Base-by-base conservation (phyloP, 75 land plant genomes). In the Pseudotsuga menziesii region DNA sequence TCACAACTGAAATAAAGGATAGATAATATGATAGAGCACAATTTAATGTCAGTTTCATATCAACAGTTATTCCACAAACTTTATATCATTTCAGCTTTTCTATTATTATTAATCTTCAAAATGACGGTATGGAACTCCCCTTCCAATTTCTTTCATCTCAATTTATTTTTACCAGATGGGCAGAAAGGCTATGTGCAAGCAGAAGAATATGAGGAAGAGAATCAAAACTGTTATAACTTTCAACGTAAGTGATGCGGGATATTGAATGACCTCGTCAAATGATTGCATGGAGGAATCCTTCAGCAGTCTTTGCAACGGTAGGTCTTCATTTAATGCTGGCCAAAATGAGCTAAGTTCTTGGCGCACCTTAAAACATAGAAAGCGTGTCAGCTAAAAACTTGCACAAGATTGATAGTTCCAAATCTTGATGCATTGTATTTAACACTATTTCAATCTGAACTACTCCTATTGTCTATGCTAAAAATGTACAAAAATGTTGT, bases 361-460 rank as follows among this genome's bases (percentile, higher is more conserved):
- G 48, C 94, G 90, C 25, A 92, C 92, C 94, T 92, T 83, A n/a
- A 67, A 79, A 77, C 36, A 75, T 12, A 72, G 59, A 61, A 41
- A 15, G 35, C 48, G 6, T 26, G 54, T 55, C 4, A 74, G 61
- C 54, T 39, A 69, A 69, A 5, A 17, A 69, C 11, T 39, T 69
- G 12, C 14, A 39, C 14, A 11, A 12, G 25, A 69, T 39, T 20
- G n/a, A 69, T 16, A 8, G 9, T 20, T 36, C 11, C 8, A 22
- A 39, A 16, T 20, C n/a, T 11, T 20, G 72, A 41, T 41, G 54
- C 52, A 41, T 23, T 4, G n/a, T 41, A 69, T 16, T 64, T 17
- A 36, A 64, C 19, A 64, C 2, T 5, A 64, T 35, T 20, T 36
- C 39, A 69, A 69, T n/a, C 20, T 41, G 23, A 20, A 39, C 12